Evolutionary conservation across 2,329 filamentous ascomycete genomes (phyloP), one percentile per base, ranked within the genome.

Genomic region (Trichoderma sp.): DNA sequence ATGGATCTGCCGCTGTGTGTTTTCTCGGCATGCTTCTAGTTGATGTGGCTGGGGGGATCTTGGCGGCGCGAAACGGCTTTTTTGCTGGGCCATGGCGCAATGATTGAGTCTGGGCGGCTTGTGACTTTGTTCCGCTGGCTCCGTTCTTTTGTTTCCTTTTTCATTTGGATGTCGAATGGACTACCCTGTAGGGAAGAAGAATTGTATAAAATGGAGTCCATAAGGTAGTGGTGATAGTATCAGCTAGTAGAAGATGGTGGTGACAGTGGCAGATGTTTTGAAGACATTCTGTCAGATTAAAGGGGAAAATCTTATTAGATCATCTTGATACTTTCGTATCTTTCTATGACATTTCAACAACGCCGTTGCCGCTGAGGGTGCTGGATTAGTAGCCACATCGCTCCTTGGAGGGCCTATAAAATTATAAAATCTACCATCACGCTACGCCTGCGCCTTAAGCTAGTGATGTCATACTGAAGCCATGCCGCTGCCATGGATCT

Each of bases 381-480:
- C 43, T 51, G 43, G 43, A 51, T 51, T 51, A 51, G 43, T 51
- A 21, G 9, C n/a, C 43, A 11, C n/a, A 47, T 47, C n/a, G 4
- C n/a, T n/a, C 18, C 18, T 5, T 39, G 2, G 36, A 5, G 15
- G 0, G 43, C n/a, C 43, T 21, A 51, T 51, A 51, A 51, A 51
- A 51, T 51, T 21, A 21, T 21, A n/a, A 47, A n/a, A 47, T 21
- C n/a, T 15, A 21, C n/a, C n/a, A 51, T 21, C 43, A 51, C 43
- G 43, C 43, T 51, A 51, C 43, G 34, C n/a, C 43, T 51, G n/a
- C 43, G 43, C 43, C 43, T 51, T 21, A 21, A 51, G 43, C 47
- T n/a, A 28, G 51, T 67, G 64, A 67, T 67, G 64, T 67, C 64
- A 67, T 67, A 21, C 64, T 67, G 64, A 67, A 53, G 64, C 51